phyloP scores from a whole-genome alignment of 352 stramenopile genomes.

The Pythium brassicae region DNA sequence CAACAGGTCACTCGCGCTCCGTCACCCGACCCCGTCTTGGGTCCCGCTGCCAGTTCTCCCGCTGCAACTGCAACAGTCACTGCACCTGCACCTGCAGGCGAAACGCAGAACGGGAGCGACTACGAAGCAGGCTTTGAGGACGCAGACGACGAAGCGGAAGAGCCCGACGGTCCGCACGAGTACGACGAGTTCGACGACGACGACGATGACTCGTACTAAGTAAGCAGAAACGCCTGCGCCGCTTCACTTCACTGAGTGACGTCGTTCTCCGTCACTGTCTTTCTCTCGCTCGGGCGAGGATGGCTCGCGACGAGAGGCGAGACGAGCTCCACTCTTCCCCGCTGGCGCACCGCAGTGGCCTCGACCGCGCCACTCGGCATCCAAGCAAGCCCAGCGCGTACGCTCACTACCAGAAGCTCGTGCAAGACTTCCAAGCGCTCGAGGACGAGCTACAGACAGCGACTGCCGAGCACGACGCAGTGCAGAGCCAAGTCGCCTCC shows the following conservation, averaged over 20 bases:
- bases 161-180: background rate
- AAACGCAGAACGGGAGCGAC: background rate
- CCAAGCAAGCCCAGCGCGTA: constrained; percentile 29
- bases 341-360: background rate
- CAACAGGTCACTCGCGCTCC: no score
- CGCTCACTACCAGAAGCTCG: constrained; percentile 50
- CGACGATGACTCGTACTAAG: background rate
- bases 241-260: no score
- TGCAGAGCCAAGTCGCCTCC: constrained; percentile 14
- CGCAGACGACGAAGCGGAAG: constrained; percentile 12
- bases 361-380: background rate
- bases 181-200: constrained; percentile 12
- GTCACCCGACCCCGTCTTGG: background rate
- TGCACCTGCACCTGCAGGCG: background rate
- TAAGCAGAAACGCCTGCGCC: background rate
- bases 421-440: constrained; percentile 37
- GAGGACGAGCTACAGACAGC: constrained; percentile 34
- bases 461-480: background rate
- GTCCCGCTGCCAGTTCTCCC: background rate
- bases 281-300: background rate
- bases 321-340: background rate
- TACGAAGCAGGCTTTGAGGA: constrained; percentile 22
- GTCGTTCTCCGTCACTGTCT: background rate
- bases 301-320: background rate
- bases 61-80: no score